Conservation (phyloP, 2,329 filamentous ascomycete species). For the Colletotrichum sp. region DNA sequence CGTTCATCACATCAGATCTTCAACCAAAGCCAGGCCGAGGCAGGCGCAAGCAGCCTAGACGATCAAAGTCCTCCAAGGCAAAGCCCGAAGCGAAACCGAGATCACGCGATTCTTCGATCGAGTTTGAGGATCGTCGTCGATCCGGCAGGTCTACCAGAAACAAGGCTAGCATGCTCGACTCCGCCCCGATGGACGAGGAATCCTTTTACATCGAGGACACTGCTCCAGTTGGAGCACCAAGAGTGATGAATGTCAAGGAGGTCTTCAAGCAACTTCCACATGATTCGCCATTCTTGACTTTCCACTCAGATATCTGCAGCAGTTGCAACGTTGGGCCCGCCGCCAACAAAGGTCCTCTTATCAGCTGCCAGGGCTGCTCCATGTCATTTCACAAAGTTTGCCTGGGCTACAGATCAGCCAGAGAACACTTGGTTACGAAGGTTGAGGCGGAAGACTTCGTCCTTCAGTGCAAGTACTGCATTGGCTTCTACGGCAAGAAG, state of each 20-base stretch:
- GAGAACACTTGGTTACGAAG: conserved; percentile 93
- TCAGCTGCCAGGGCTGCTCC: conserved; percentile 92
- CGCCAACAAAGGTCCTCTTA: conserved; percentile 68
- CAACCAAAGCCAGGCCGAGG: conserved; percentile 5
- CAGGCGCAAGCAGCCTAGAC: conserved; percentile 23
- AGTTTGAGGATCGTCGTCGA: conserved; percentile 55
- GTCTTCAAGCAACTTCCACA: conserved; percentile 68
- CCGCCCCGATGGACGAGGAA: conserved; percentile 63
- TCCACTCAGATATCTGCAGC: conserved; percentile 76
- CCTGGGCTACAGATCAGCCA: conserved; percentile 71
- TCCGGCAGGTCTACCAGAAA: conserved; percentile 52
- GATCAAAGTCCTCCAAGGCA: conserved; percentile 14
- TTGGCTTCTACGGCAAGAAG: conserved; percentile 71
- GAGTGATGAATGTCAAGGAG: conserved; percentile 73
- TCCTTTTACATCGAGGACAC: conserved; percentile 55
- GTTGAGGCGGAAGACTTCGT: conserved; percentile 78
- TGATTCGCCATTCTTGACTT: conserved; percentile 69
- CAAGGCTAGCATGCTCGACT: conserved; percentile 53
- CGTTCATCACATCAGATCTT: conserved; percentile 42
- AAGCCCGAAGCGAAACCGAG: conserved; percentile 20
- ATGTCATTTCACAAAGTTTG: conserved; percentile 83
- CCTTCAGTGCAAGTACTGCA: conserved; percentile 86
- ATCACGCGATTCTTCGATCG: conserved; percentile 50
- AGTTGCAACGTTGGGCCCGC: conserved; percentile 66
- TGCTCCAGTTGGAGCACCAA: conserved; percentile 48